These are phyloP conservation scores for Stagonosporopsis cucurbitacearum DNA, from an alignment of 2,329 filamentous ascomycete genomes.

Conservation along the genomic window DNA sequence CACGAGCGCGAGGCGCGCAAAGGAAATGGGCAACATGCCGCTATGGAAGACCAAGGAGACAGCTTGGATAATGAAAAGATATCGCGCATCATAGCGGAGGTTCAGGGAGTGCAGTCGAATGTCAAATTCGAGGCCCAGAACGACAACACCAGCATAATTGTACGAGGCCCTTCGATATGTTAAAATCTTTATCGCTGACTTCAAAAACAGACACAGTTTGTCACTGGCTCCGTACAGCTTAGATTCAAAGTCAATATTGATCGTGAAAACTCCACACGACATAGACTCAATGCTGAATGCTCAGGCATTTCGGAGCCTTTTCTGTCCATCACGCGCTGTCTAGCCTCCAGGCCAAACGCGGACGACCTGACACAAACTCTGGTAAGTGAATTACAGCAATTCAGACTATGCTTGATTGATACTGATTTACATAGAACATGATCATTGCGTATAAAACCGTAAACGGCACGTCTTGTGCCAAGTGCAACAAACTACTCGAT, in stretches of 20 bases:
- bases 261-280: slow-evolving; percentile 31
- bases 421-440: slow-evolving; percentile 44
- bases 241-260: slow-evolving; percentile 40
- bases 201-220: slow-evolving; percentile 32
- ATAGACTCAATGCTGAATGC: slow-evolving; percentile 42
- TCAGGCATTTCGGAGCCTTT: slow-evolving; percentile 37
- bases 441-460: slow-evolving; percentile 48
- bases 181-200: slow-evolving; percentile 3
- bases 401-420: background rate
- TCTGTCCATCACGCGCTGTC: slow-evolving; percentile 41
- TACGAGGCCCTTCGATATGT: slow-evolving; percentile 16
- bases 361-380: slow-evolving; percentile 43
- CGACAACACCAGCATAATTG: slow-evolving; percentile 34
- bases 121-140: slow-evolving; percentile 39
- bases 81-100: slow-evolving; percentile 30
- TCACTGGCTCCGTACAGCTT: slow-evolving; percentile 31
- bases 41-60: slow-evolving; percentile 2
- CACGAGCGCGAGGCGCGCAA: slow-evolving; percentile 27
- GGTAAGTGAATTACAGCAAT: slow-evolving; percentile 29
- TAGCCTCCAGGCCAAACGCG: slow-evolving; percentile 40
- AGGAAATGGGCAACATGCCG: slow-evolving; percentile 11
- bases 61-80: slow-evolving; percentile 33
- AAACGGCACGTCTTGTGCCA: slow-evolving; percentile 39
- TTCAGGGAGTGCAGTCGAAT: slow-evolving; percentile 32
- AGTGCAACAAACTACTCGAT: slow-evolving; percentile 43